A percentile compares a stretch with the other conserved stretches of the same genome.
These are phyloP conservation scores for Bryoerythrophyllum caledonicum DNA, from an alignment of 225 moss, liverwort and hornwort species.

Conservation along the genomic window DNA sequence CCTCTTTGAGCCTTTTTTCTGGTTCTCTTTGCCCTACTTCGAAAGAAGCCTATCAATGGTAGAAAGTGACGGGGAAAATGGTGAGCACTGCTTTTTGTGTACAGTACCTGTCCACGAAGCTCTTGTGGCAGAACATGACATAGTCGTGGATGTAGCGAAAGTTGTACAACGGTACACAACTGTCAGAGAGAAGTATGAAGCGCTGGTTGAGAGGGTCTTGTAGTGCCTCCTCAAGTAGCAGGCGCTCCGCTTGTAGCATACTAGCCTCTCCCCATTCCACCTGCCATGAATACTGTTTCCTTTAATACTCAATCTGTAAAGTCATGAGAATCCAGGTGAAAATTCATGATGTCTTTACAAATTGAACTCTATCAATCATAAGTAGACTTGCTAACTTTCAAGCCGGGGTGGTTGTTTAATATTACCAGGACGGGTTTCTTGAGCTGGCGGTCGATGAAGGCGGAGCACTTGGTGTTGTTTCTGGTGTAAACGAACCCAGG, in stretches of 20 bases:
- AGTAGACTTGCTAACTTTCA: background rate
- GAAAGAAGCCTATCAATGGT: too few relatives aligned
- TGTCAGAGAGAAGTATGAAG: conserved; percentile 86
- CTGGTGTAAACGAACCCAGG: conserved; percentile 50
- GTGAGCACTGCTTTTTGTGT: background rate
- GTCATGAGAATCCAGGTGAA: too few relatives aligned
- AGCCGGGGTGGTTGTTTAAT: background rate
- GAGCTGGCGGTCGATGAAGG: conserved; percentile 53
- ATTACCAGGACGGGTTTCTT: conserved; percentile 53
- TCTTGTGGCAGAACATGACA: conserved; percentile 69
- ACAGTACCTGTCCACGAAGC: conserved; percentile 91
- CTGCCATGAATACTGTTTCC: conserved; percentile 27
- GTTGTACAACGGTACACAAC: conserved; percentile 87
- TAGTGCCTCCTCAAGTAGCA: conserved; percentile 71
- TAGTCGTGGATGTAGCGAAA: conserved; percentile 88
- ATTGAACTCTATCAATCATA: too few relatives aligned
- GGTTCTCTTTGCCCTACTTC: too few relatives aligned
- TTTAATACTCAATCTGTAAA: too few relatives aligned
- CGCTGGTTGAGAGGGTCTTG: conserved; percentile 76
- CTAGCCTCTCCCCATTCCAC: conserved; percentile 95
- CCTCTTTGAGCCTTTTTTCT: too few relatives aligned
- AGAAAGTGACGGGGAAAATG: background rate
- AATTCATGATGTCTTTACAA: too few relatives aligned
- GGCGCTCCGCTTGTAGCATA: conserved; percentile 90
- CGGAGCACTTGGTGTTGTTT: conserved; percentile 52